Evolutionary conservation across 2,329 filamentous ascomycete species (phyloP).

Genomic region (Hypoxylon sp.): DNA sequence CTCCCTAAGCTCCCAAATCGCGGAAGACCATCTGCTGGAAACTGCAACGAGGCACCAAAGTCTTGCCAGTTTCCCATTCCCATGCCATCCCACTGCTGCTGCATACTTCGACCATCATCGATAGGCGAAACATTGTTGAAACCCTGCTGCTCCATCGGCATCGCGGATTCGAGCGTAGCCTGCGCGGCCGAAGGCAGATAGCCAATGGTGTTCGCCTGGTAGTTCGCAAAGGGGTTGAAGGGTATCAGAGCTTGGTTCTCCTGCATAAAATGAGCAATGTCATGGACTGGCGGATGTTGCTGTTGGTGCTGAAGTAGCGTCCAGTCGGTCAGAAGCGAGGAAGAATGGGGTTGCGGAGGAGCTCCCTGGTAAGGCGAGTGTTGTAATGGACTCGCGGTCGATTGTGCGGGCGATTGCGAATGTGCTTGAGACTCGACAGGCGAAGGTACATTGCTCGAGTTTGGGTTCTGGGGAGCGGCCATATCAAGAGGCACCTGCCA

Average conservation of each 20-base stretch:
- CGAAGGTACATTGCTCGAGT: slow-evolving; percentile 62
- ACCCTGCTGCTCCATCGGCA: slow-evolving; percentile 72
- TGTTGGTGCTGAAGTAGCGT: slow-evolving; percentile 68
- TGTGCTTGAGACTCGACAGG: slow-evolving; percentile 62
- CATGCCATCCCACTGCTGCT: slow-evolving; percentile 65
- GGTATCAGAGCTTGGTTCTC: slow-evolving; percentile 66
- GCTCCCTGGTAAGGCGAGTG: slow-evolving; percentile 66
- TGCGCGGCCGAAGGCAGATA: slow-evolving; percentile 74
- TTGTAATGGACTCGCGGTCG: slow-evolving; percentile 65
- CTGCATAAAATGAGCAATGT: slow-evolving; percentile 67
- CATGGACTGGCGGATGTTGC: slow-evolving; percentile 59
- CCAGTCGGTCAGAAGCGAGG: slow-evolving; percentile 69
- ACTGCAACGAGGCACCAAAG: slow-evolving; percentile 73
- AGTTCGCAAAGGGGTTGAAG: slow-evolving; percentile 66
- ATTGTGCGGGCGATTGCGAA: slow-evolving; percentile 62
- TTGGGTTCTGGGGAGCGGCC: slow-evolving; percentile 58
- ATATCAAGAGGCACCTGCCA: slow-evolving; percentile 69
- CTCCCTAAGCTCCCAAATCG: slow-evolving; percentile 62
- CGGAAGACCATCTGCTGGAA: slow-evolving; percentile 58
- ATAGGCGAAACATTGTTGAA: slow-evolving; percentile 71
- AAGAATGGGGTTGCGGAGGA: slow-evolving; percentile 62
- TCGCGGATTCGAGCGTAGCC: slow-evolving; percentile 70
- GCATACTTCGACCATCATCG: slow-evolving; percentile 69
- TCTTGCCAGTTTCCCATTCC: slow-evolving; percentile 84
- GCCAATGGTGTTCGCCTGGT: slow-evolving; percentile 68